Conservation (phyloP, 2,329 filamentous ascomycete genomes). For the Neofusicoccum sp. region DNA sequence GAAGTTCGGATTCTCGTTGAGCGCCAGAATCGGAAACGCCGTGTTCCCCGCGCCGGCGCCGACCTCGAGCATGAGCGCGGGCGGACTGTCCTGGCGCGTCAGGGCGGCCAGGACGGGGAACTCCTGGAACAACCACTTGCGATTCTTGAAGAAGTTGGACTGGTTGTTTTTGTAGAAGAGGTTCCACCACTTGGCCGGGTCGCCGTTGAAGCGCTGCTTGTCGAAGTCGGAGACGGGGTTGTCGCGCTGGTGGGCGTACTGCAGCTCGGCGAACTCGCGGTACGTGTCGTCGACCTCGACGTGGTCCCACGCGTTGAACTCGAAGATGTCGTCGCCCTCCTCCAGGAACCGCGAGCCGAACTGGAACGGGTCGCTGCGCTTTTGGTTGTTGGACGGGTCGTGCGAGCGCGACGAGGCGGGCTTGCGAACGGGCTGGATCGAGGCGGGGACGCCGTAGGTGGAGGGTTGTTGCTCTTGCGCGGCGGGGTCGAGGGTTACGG, state of each 20-base stretch:
- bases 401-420: constrained; percentile 63
- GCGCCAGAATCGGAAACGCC: constrained; percentile 84
- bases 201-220: constrained; percentile 83
- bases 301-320: constrained; percentile 99
- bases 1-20: constrained; percentile 79
- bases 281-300: constrained; percentile 91
- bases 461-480: constrained; percentile 23
- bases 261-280: constrained; percentile 79
- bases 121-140: constrained; percentile 96
- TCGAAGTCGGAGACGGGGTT: constrained; percentile 92
- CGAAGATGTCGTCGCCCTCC: constrained; percentile 85
- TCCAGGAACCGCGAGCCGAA: constrained; percentile 89
- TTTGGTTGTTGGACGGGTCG: constrained; percentile 73
- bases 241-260: constrained; percentile 82
- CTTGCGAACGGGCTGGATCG: constrained; percentile 46
- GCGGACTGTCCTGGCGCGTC: constrained; percentile 69
- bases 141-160: constrained; percentile 97
- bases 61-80: constrained; percentile 78
- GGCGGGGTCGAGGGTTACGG: constrained; percentile 47
- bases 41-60: constrained; percentile 96
- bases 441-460: constrained; percentile 54
- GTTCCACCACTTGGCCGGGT: constrained; percentile 98
- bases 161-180: constrained; percentile 98
- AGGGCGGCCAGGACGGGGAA: constrained; percentile 85
- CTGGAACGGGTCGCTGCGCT: constrained; percentile 89